A percentile compares a stretch with the other conserved stretches of the same genome.
These are phyloP conservation scores for Microascus cirrosus DNA, from an alignment of 2,329 filamentous ascomycete species.

Conservation along the genomic window DNA sequence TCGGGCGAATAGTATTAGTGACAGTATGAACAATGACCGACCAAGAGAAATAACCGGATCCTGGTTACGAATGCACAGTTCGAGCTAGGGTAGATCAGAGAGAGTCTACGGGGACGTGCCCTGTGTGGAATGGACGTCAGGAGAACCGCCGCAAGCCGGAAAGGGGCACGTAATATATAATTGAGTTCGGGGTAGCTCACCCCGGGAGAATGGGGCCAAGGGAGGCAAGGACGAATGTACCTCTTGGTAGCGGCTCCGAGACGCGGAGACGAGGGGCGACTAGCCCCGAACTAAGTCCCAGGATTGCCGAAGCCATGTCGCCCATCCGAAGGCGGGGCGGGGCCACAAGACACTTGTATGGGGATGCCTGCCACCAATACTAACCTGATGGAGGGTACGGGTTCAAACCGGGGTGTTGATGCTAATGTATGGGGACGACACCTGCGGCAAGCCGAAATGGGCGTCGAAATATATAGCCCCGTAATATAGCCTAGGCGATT, in stretches of 20 bases:
- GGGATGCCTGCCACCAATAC: not conserved
- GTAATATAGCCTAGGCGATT: not conserved
- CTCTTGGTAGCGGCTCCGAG: not conserved
- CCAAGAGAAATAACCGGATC: too few species aligned
- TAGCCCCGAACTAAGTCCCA: not conserved
- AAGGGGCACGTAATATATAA: conserved; percentile 1
- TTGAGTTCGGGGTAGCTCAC: not conserved
- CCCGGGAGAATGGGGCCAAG: not conserved
- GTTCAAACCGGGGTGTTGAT: not conserved
- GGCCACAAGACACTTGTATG: not conserved
- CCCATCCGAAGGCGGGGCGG: not conserved
- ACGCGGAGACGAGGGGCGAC: not conserved
- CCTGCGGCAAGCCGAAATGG: conserved; percentile 2
- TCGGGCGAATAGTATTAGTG: not conserved
- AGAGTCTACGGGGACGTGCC: not conserved
- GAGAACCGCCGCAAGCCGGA: not conserved
- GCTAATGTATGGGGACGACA: not conserved
- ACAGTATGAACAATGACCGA: not conserved
- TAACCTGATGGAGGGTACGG: not conserved
- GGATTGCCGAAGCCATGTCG: not conserved
- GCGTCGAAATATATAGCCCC: not conserved
- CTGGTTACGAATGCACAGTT: not conserved
- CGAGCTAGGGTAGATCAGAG: not conserved
- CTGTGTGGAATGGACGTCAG: not conserved
- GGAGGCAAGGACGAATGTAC: not conserved